phyloP scores from a whole-genome alignment of 2,329 filamentous ascomycete genomes.

The Cladosporium sp. region DNA sequence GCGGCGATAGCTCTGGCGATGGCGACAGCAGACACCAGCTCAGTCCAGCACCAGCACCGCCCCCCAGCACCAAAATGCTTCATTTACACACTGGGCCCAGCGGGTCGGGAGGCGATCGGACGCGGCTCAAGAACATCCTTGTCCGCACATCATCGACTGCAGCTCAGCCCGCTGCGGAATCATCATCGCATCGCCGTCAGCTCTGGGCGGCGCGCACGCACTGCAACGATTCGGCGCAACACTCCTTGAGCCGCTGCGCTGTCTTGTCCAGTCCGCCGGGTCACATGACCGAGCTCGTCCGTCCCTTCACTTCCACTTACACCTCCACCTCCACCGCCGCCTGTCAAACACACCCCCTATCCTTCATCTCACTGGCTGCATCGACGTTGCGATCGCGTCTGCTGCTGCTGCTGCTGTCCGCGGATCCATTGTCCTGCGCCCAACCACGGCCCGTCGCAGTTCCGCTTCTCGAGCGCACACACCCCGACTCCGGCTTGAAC shows the following conservation, averaged over 20 bases:
- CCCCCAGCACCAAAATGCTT: conserved; percentile 15
- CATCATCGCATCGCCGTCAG: conserved; percentile 12
- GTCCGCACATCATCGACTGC: conserved; percentile 15
- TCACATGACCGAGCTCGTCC: neutral
- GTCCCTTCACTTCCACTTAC: neutral
- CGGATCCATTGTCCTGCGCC: conserved; percentile 13
- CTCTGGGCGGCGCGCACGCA: neutral
- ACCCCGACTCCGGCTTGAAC: conserved; percentile 6
- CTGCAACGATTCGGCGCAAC: neutral
- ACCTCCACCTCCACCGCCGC: neutral
- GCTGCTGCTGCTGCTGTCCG: neutral
- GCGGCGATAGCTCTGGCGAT: conserved; percentile 1
- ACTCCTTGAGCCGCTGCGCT: neutral
- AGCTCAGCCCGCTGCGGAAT: conserved; percentile 1
- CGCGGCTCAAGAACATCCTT: conserved; percentile 18
- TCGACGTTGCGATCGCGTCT: neutral
- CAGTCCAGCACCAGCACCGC: conserved; percentile 8
- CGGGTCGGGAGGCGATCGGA: conserved; percentile 17
- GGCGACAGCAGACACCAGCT: conserved; percentile 2
- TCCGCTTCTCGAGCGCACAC: conserved; percentile 10
- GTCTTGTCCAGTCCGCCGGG: neutral
- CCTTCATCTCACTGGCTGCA: neutral
- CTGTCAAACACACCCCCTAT: neutral
- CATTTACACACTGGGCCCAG: conserved; percentile 14
- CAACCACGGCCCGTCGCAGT: conserved; percentile 13